Base-by-base conservation (phyloP, 164 flowering plant species). In the Nelumbo lutea region DNA sequence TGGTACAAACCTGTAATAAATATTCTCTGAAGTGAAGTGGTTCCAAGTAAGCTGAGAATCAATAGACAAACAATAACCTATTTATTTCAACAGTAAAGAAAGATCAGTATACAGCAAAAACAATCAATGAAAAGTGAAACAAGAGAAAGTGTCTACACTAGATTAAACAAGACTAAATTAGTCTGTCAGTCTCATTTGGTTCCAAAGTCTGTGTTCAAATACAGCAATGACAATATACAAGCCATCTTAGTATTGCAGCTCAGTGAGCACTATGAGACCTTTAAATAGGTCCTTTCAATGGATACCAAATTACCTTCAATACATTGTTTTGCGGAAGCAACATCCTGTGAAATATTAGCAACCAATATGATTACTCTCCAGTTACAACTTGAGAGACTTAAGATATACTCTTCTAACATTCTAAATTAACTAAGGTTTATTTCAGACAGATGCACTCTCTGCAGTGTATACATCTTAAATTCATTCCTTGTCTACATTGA, bases 21-120 rank as follows among this genome's bases (percentile, higher is more conserved):
- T 61, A 86, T 62, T 46, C 66, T 79, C 67, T 69, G 85, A 62
- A 84, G 53, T 61, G 97, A 80, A 58, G 83, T 59, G 14, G 84
- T 67, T 70, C 95, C 96, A 73, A 89, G 79, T 74, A 90, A 75
- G 79, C 90, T 79, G 59, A 86, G 76, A 69, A 87, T 65, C 71
- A 82, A 56, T 48, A 94, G 79, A 44, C 64, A 62, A 55, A 80
- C 5, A 61, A 80, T 81, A 61, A 87, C 93, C 97, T 91, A 87
- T 67, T 81, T 58, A 72, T 77, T 62, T 61, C 47, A 61, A 39
- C 15, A 13, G 61, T 55, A 44, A 1, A 38, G 52, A 52, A 59
- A 60, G 40, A 51, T 60, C 43, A 6, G 38, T 60, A 10, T 1
- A 60, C n/a, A 2, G 62, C 9, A 3, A 52, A 42, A 50, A 40